A percentile compares a stretch with the other conserved stretches of the same genome.
Conservation (phyloP, 495 filamentous ascomycete genomes). For the Umbilicaria muhlenbergii region DNA sequence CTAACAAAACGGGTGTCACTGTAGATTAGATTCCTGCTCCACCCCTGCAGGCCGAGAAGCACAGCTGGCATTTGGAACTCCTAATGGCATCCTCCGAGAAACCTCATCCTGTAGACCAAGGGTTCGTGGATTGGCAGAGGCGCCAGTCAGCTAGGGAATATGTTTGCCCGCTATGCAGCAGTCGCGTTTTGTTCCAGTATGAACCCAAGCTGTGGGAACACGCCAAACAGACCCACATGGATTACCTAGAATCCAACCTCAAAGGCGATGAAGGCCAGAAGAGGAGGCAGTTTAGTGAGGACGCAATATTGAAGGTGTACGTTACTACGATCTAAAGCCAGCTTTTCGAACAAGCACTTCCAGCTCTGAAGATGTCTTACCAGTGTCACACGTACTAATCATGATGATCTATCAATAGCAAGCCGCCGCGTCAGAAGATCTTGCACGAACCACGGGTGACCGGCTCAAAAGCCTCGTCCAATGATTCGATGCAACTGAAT, state of each 20-base stretch:
- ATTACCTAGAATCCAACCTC: neutral
- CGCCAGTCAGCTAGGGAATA: neutral
- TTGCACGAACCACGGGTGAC: neutral
- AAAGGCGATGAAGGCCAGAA: neutral
- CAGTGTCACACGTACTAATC: too few species aligned
- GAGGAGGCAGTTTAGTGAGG: neutral
- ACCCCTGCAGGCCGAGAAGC: too few species aligned
- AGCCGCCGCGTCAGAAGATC: too few species aligned
- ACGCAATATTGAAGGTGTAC: neutral
- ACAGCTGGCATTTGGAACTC: too few species aligned
- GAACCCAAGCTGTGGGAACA: slow-evolving; percentile 4
- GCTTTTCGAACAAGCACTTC: neutral
- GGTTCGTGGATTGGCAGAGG: too few species aligned
- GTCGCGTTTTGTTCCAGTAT: neutral
- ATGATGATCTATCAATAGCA: too few species aligned
- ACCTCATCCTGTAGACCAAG: too few species aligned
- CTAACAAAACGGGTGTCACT: too few species aligned
- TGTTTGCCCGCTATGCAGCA: slow-evolving; percentile 2
- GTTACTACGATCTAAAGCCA: neutral
- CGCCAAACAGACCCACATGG: slow-evolving; percentile 2
- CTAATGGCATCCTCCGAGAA: too few species aligned
- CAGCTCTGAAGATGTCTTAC: too few species aligned
- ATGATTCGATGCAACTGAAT: neutral
- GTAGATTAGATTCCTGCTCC: too few species aligned
- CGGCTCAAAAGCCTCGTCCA: neutral